Evolutionary conservation across 2,329 filamentous ascomycete genomes (phyloP), one percentile per base, ranked within the genome.

Genomic region (Fusarium zealandicum): DNA sequence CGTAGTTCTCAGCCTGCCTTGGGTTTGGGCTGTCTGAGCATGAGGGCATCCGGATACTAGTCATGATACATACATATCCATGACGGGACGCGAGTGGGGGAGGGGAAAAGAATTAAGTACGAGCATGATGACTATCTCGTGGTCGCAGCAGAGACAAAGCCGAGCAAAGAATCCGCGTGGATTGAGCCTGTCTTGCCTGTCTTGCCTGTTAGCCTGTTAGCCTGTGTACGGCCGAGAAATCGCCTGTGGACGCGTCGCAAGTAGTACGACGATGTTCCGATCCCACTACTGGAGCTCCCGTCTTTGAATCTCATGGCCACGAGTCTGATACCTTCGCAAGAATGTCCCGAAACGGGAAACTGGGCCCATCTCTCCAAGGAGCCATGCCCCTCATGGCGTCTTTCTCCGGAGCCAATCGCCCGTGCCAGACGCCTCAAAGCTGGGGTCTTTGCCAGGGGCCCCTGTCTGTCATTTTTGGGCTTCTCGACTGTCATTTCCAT

Each of bases 341-440:
- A 65, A 59, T 71, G 56, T 57, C 69, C 69, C 59, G 40, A 71
- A 71, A 64, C 44, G 49, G 69, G 63, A 63, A 69, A 61, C 51
- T 51, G 50, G 48, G 49, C 44, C 63, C 53, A 59, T 45, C 47
- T 37, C 44, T 54, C 50, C 39, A 57, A 46, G 59, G 57, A 61
- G 61, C 61, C 30, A 58, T 35, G 10, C 51, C 57, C 57, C 52
- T 64, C 61, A 61, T 61, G 42, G 61, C 51, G 57, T 61, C 49
- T 22, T 40, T 32, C n/a, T 47, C 46, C 33, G 47, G 56, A 63
- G 41, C 65, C 65, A 67, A 67, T 67, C 64, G 64, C 58, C 48
- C 52, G 31, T 48, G 17, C 39, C 20, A 39, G 50, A 42, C 48
- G 45, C 46, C 50, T 50, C 56, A 38, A 45, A 32, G 52, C 36